These are phyloP conservation scores for Mesembryanthemum crystallinum DNA, from an alignment of 148 eudicot genomes.

Conservation along the genomic window DNA sequence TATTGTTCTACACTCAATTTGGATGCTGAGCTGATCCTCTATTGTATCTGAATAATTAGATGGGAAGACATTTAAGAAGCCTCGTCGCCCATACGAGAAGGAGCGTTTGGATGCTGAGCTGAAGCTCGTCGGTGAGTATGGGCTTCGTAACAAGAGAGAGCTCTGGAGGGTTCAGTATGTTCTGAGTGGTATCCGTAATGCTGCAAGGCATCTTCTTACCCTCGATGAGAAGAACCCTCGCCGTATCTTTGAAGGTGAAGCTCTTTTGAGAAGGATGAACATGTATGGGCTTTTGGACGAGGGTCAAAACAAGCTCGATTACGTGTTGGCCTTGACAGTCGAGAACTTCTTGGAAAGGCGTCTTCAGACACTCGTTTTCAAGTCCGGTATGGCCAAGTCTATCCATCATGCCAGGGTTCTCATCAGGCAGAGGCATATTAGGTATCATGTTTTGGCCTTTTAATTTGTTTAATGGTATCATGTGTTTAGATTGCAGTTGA, in stretches of 20 bases:
- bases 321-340: slow-evolving; percentile 66
- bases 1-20: background rate
- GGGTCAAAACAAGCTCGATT: slow-evolving; percentile 72
- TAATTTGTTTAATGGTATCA: background rate
- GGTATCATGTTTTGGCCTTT: slow-evolving; percentile 30
- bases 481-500: background rate
- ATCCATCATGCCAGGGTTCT: slow-evolving; percentile 76
- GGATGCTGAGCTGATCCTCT: background rate
- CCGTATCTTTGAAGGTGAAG: slow-evolving; percentile 73
- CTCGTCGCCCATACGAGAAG: slow-evolving; percentile 74
- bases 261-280: slow-evolving; percentile 67
- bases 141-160: slow-evolving; percentile 68
- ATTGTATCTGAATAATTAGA: slow-evolving; percentile 14
- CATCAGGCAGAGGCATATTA: slow-evolving; percentile 71
- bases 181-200: slow-evolving; percentile 59
- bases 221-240: slow-evolving; percentile 72
- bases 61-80: slow-evolving; percentile 77
- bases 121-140: slow-evolving; percentile 70
- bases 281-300: slow-evolving; percentile 58
- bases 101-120: slow-evolving; percentile 70
- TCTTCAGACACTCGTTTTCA: slow-evolving; percentile 66
- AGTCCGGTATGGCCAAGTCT: slow-evolving; percentile 79
- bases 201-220: slow-evolving; percentile 61
- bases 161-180: slow-evolving; percentile 74
- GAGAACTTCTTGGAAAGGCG: slow-evolving; percentile 73